These are phyloP conservation scores for Fallopia convolvulus DNA, from an alignment of 148 eudicot species.

Conservation along the genomic window DNA sequence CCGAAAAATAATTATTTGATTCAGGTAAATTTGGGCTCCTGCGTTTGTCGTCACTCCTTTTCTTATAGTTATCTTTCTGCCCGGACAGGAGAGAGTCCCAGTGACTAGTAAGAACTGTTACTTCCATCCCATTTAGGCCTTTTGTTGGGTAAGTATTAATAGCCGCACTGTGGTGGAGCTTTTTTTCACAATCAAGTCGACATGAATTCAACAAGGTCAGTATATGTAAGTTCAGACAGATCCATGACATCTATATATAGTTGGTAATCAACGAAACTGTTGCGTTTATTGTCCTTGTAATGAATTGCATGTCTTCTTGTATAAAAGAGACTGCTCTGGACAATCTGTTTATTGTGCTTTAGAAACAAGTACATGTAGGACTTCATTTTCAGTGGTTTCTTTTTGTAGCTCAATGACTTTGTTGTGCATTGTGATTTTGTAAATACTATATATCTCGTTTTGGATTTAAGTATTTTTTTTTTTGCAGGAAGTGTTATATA, in stretches of 20 bases:
- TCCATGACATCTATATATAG: background rate
- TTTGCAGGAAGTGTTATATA: background rate
- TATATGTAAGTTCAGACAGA: background rate
- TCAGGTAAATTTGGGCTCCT: background rate
- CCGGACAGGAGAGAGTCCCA: background rate
- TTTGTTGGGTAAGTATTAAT: background rate
- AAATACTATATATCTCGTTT: background rate
- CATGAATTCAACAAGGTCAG: background rate
- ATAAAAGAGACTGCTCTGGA: background rate
- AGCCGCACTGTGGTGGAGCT: background rate
- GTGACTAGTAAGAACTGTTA: background rate
- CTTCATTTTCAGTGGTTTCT: background rate
- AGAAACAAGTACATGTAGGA: background rate
- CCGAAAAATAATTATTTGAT: background rate
- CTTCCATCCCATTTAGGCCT: background rate
- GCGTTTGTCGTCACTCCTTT: background rate
- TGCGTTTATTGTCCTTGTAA: background rate
- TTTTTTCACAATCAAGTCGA: slow-evolving; percentile 1
- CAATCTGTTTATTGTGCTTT: background rate
- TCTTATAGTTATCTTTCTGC: background rate
- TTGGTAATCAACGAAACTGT: background rate
- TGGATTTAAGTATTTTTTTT: background rate
- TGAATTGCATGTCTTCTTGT: slow-evolving; percentile 3
- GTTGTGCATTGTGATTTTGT: background rate
- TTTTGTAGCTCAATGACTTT: background rate